Base-by-base conservation (phyloP, 805 yeast species). In the Cyberlindnera euphorbiae region DNA sequence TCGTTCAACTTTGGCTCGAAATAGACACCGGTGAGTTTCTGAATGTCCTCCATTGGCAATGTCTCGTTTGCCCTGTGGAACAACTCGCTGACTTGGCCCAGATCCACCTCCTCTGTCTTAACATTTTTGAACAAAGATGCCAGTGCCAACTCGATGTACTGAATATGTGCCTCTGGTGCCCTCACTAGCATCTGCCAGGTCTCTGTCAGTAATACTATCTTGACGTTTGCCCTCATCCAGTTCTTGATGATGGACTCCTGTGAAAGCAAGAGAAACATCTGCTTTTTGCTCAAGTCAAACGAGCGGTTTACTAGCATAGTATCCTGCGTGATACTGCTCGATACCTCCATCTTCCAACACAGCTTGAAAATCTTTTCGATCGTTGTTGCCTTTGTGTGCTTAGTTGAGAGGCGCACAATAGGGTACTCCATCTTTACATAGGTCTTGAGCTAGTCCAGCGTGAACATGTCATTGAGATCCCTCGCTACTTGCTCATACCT, bases 141-240 rank as follows among this genome's bases (percentile, higher is more conserved):
- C 26, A 53, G 21, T 12, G 52, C 48, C 5, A 49, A 17, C 28
- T 53, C 58, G 14, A 54, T 49, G 31, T 51, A 52, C 23, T 50
- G 53, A 14, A 50, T 25, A 28, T 53, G 49, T 4, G 46, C 38
- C 27, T 46, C 45, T 15, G 39, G 46, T 0, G 57, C 49, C 12
- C 48, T 40, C 2, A 54, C 46, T 17, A 53, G 31, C 30, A 54
- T 45, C 35, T 46, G 42, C 11, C 33, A 17, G 4, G 52, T 46
- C 14, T 41, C 43, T 2, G 54, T 46, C 1, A 37, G 26, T 16
- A 54, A 33, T 9, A 41, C 35, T n/a, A 54, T 49, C 33, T 44
- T 47, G 3, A 50, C 56, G 28, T 52, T 45, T 2, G 49, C 49
- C 30, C 55, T 42, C 10, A 46, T 39, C 59, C 59, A 53, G 12